A percentile compares a stretch with the other conserved stretches of the same genome.
These are phyloP conservation scores for Malus sylvestris DNA, from an alignment of 306 rosid genomes.

Conservation along the genomic window DNA sequence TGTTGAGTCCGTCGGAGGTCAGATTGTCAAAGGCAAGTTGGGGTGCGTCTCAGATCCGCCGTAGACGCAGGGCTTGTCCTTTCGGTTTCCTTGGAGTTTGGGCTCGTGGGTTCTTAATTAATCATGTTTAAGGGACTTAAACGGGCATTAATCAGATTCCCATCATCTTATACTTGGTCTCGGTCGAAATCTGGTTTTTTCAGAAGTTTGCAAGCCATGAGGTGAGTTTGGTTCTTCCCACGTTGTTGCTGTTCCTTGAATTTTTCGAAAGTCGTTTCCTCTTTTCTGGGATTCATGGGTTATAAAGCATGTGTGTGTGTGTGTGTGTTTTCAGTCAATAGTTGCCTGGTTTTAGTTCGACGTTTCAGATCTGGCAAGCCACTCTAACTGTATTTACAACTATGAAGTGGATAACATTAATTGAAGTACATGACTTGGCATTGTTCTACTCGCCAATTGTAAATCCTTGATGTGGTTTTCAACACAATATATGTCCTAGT, in stretches of 20 bases:
- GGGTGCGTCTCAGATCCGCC: slow-evolving; percentile 36
- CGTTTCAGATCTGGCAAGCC: neutral
- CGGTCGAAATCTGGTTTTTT: slow-evolving; percentile 26
- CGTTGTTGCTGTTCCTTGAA: neutral
- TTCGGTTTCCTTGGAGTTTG: neutral
- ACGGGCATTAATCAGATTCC: slow-evolving; percentile 14
- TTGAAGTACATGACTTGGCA: neutral
- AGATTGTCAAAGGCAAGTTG: slow-evolving; percentile 3
- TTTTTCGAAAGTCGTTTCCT: neutral
- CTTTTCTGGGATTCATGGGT: neutral
- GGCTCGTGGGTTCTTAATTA: neutral
- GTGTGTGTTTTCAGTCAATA: neutral
- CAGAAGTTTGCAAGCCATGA: slow-evolving; percentile 43
- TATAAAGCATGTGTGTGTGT: neutral
- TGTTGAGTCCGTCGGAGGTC: slow-evolving; percentile 4
- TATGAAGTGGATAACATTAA: neutral
- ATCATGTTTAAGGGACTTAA: slow-evolving; percentile 22
- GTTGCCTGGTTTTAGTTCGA: neutral
- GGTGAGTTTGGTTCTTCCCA: slow-evolving; percentile 28
- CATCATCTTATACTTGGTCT: slow-evolving; percentile 8
- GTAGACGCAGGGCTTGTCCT: slow-evolving; percentile 17
- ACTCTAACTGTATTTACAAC: neutral
- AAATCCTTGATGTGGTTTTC: neutral
- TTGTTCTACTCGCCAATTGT: neutral
- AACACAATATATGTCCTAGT: neutral